Base-by-base conservation (phyloP, 192 early-diverging fungal species). In the Gorgonomyces haynaldii region DNA sequence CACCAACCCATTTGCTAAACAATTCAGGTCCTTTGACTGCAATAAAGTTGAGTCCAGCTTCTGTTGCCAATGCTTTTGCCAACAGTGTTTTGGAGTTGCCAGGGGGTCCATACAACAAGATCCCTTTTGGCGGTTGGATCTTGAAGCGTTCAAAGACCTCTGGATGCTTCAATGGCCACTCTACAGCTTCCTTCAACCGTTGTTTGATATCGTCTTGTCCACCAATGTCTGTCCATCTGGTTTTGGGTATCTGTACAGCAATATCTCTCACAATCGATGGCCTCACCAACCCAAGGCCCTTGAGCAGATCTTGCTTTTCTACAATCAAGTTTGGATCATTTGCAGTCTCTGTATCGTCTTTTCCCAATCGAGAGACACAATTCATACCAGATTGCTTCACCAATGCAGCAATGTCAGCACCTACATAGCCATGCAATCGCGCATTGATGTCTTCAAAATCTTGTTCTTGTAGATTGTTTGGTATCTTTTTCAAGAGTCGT, bases 1-100 rank as follows among this genome's bases (percentile, higher is more conserved):
- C 96, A 21, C 96, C 96, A 4, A 98, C 96, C 91, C 91, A 98
- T 60, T 96, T 98, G 70, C 89, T 96, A 56, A 96, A 93, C 9
- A 96, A 65, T 72, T 98, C 95, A 1, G 95, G 95, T 1, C 95
- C 95, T 29, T 96, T 95, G 12, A 98, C 88, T 7, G 95, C 95
- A 49, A 98, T 81, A 62, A 98, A 98, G 64, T 98, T 98, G 21
- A 97, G 61, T 5, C 89, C 89, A 3, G 86, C 80, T 56, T 98
- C 93, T 0, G 93, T 96, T 2, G 95, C 95, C 23, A 98, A 62
- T 4, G 95, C 96, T 60, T 97, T 96, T 4, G 93, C 93, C 74
- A 92, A 90, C 19, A 97, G 72, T 1, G 96, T 98, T 58, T 98
- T 98, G 67, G 82, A 86, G 67, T 92, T 96, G 20, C 96, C 96